Base-by-base conservation (phyloP, 164 flowering plant species). In the Berberis vulgaris region DNA sequence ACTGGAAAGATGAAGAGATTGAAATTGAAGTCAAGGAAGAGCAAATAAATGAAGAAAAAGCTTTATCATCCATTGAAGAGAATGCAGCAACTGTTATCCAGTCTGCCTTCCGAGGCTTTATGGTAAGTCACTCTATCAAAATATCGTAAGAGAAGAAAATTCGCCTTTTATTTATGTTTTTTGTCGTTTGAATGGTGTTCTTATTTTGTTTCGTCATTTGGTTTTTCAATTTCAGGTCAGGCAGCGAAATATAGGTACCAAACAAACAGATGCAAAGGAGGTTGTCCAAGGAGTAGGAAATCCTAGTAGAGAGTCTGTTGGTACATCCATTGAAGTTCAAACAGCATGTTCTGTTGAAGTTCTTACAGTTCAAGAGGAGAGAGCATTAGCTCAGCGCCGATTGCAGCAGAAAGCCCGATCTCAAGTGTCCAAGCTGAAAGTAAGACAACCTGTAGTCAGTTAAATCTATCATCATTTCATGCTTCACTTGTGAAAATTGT, bases 291-390 rank as follows among this genome's bases (percentile, higher is more conserved):
- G 42, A 67, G 53, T 10, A 41, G 78, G 65, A 61, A 84, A 75
- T 71, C 83, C 79, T 62, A 72, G 81, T 64, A 53, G 71, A 54
- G 83, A 79, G 59, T 86, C 92, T 42, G 43, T 82, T 9, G 84
- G 83, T 45, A 86, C 92, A 61, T 86, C 90, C 46, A 45, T 90
- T 50, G 90, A 84, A 84, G 95, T 82, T 71, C 95, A 83, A 74
- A 82, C 85, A 5, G 92, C 86, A 10, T 76, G 84, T 67, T 87
- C 95, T 7, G 63, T 73, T 4, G 80, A 78, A 57, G 71, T 62
- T 43, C 64, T 72, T 71, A 70, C 80, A 42, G 38, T 72, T 66
- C 66, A 44, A 54, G 79, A 72, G 53, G 83, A 78, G 68, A 74
- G 64, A 26, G 11, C 63, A 4, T 44, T 72, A 11, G 45, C 67